A percentile compares a stretch with the other conserved stretches of the same genome.
phyloP scores from a whole-genome alignment of 208 protist species.

The Acanthamoeba rhysodes region DNA sequence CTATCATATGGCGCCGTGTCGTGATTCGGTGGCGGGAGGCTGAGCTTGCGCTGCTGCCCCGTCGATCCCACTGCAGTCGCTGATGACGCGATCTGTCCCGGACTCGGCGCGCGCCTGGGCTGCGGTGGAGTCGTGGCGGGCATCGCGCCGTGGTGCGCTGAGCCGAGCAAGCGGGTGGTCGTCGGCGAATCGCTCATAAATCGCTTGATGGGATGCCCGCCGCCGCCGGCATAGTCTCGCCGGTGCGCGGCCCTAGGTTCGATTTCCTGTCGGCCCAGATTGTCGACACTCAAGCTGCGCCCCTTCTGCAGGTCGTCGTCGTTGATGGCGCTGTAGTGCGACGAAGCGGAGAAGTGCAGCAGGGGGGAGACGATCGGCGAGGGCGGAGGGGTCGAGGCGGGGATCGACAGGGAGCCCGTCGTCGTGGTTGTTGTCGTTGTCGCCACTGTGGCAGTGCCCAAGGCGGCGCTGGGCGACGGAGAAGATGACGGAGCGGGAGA shows the following conservation, averaged over 20 bases:
- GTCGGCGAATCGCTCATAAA: constrained; percentile 54
- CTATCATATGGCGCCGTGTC: background rate
- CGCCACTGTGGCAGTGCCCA: background rate
- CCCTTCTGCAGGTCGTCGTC: constrained; percentile 51
- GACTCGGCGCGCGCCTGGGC: background rate
- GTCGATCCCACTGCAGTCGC: background rate
- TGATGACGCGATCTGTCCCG: background rate
- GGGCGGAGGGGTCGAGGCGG: constrained; percentile 19
- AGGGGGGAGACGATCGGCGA: background rate
- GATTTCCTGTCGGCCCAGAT: background rate
- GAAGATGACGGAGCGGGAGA: background rate
- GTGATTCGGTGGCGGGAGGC: background rate
- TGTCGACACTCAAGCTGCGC: constrained; percentile 39
- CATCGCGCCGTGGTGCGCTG: background rate
- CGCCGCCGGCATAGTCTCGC: background rate
- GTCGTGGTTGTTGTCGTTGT: background rate
- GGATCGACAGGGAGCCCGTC: constrained; percentile 22
- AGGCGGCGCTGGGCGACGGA: background rate
- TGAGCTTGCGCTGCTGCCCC: constrained; percentile 47
- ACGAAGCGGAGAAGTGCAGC: background rate
- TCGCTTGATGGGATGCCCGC: background rate
- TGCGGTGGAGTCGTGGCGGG: background rate
- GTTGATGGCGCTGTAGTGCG: constrained; percentile 25
- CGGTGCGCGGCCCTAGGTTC: background rate
- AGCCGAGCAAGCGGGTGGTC: background rate